phyloP scores from a whole-genome alignment of 225 moss, liverwort and hornwort species.

The Pleurozium schreberi region DNA sequence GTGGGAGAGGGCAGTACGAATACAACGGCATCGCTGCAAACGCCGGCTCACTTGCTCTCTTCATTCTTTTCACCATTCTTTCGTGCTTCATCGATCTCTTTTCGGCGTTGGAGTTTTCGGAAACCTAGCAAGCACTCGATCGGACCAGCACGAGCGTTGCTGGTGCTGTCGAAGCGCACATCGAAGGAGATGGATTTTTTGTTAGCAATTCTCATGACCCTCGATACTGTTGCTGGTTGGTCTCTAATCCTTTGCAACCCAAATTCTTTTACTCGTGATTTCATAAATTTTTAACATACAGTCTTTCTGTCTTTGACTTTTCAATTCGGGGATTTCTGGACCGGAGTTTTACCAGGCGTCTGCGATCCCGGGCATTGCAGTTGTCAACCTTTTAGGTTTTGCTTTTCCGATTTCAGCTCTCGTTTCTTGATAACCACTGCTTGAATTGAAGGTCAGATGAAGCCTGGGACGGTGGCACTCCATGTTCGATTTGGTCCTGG shows the following conservation, averaged over 20 bases:
- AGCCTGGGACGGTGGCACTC: background rate
- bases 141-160: background rate
- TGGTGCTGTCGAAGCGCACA: background rate
- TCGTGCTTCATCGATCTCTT: background rate
- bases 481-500: background rate
- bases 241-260: background rate
- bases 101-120: no score
- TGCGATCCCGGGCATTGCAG: no score
- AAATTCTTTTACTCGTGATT: background rate
- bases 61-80: no score
- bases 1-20: no score
- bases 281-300: background rate
- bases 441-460: no score
- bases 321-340: background rate
- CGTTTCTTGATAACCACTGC: no score
- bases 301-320: no score
- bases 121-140: background rate
- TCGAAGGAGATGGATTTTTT: background rate
- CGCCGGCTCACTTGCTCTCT: background rate
- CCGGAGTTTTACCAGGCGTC: background rate
- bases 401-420: no score
- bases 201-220: accelerated
- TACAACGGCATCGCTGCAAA: no score
- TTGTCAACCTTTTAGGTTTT: no score
- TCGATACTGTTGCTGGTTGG: background rate